Percentiles rank a stretch among this genome's conserved stretches.
Conservation (phyloP, 2,329 filamentous ascomycete genomes). For the Talaromyces piceae region DNA sequence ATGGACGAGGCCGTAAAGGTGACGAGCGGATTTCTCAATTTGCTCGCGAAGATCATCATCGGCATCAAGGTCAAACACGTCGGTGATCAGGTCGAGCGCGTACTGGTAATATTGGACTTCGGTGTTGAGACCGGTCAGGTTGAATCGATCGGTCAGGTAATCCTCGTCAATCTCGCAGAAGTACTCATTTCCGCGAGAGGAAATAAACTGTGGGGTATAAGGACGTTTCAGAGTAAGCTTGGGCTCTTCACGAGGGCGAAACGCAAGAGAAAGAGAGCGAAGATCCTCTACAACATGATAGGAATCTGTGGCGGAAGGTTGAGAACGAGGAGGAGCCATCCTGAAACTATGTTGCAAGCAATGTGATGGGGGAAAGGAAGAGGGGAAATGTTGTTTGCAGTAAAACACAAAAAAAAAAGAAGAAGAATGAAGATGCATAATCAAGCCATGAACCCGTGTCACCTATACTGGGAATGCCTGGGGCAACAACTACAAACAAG, state of each 20-base stretch:
- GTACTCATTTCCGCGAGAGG: conserved; percentile 94
- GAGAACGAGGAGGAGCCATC: conserved; percentile 3
- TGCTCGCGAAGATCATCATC: conserved; percentile 97
- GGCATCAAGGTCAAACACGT: conserved; percentile 97
- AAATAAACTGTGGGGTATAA: conserved; percentile 70
- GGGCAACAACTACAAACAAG: background rate
- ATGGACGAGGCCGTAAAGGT: conserved; percentile 92
- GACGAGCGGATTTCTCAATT: conserved; percentile 93
- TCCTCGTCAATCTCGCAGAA: conserved; percentile 99
- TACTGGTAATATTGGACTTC: conserved; percentile 99
- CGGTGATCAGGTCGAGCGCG: conserved; percentile 91
- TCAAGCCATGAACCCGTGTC: background rate
- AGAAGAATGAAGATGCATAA: background rate
- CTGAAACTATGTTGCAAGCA: background rate
- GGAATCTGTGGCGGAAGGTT: conserved; percentile 1
- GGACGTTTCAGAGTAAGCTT: conserved; percentile 11
- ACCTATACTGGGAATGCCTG: background rate
- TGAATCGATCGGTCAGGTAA: conserved; percentile 96
- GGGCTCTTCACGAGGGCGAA: conserved; percentile 6
- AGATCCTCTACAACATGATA: conserved; percentile 2
- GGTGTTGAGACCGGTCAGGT: conserved; percentile 90
- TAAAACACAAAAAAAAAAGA: too few species aligned
- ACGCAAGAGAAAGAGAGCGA: conserved; percentile 9
- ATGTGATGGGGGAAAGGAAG: background rate
- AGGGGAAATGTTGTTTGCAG: too few species aligned